Base-by-base conservation (phyloP, 371 early-diverging fungal genomes). In the Apophysomyces elegans region DNA sequence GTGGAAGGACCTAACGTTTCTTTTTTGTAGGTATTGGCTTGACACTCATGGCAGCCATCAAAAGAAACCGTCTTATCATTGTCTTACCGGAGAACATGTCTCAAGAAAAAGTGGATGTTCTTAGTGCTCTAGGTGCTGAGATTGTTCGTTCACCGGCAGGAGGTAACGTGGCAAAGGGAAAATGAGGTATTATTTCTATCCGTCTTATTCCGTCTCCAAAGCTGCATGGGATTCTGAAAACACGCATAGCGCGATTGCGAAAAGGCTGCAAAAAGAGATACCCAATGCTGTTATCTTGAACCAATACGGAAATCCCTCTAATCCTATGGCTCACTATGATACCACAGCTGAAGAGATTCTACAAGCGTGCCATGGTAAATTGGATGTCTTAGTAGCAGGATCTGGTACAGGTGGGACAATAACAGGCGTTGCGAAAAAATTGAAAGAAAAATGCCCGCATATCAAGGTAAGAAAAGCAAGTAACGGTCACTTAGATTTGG, bases 321-420 rank as follows among this genome's bases (percentile, higher is more conserved):
- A 99, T 84, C 98, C 98, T n/a, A 74, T 96, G 32, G 96, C 98
- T 16, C 99, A 99, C 74, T 97, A 97, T 73, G 92, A 97, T 66
- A 87, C 86, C 67, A 95, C 93, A n/a, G 95, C 94, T 7, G 93
- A 93, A 71, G 95, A 94, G 76, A 91, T 94, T 47, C 78, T 92
- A 76, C 75, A 91, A 39, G 88, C 95, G 32, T 94, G 94, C 71
- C 91, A 90, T 69, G 93, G 93, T 61, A 86, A 94, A 68, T 73
- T 97, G n/a, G 99, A 98, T 74, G 95, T 97, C 95, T 81, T 98
- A 64, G 96, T 99, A 36, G 93, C 94, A 46, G 92, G 94, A 56
- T 96, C 96, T 39, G 99, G 98, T 72, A 98, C 99, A 11, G 99
- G 98, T 64, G 98, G 98, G 61, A 99, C 98, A 21, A 92, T 99